phyloP scores from a whole-genome alignment of 108 stramenopile genomes.

The Cyclotella baltica region DNA sequence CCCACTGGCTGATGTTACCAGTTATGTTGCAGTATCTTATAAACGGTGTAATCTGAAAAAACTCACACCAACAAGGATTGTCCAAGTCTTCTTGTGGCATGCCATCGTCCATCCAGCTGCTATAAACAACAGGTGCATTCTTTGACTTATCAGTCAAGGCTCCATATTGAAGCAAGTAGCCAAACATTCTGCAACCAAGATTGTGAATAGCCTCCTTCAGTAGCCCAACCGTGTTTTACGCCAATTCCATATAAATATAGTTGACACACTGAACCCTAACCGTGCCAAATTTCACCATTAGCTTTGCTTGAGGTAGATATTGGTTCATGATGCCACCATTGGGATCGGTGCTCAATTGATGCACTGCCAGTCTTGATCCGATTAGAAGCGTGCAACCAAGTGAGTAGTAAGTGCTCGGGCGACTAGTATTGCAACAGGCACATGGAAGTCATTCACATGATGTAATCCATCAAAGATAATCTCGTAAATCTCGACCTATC shows the following conservation, averaged over 20 bases:
- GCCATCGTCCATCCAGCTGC: slow-evolving; percentile 69
- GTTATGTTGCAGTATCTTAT: slow-evolving; percentile 62
- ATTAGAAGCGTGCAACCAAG: too few species aligned
- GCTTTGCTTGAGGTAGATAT: slow-evolving; percentile 67
- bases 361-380: too few species aligned
- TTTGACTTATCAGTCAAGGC: slow-evolving; percentile 60
- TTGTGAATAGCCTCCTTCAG: slow-evolving; percentile 67
- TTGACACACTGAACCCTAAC: slow-evolving; percentile 64
- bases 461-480: too few species aligned
- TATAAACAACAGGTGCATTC: slow-evolving; percentile 82
- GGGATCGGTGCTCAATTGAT: too few species aligned
- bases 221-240: slow-evolving; percentile 65
- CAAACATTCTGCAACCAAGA: slow-evolving; percentile 41
- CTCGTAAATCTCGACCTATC: too few species aligned
- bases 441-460: too few species aligned
- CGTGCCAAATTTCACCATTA: slow-evolving; percentile 61
- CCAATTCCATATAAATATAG: slow-evolving; percentile 31
- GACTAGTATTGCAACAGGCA: too few species aligned
- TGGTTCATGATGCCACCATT: slow-evolving; percentile 70
- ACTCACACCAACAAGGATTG: slow-evolving; percentile 42
- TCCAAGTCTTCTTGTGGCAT: slow-evolving; percentile 63
- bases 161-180: slow-evolving; percentile 76
- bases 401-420: too few species aligned
- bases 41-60: slow-evolving; percentile 58
- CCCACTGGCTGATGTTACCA: slow-evolving; percentile 86